Evolutionary conservation across 805 yeast genomes (phyloP).

Genomic region (Wickerhamomyces canadensis): DNA sequence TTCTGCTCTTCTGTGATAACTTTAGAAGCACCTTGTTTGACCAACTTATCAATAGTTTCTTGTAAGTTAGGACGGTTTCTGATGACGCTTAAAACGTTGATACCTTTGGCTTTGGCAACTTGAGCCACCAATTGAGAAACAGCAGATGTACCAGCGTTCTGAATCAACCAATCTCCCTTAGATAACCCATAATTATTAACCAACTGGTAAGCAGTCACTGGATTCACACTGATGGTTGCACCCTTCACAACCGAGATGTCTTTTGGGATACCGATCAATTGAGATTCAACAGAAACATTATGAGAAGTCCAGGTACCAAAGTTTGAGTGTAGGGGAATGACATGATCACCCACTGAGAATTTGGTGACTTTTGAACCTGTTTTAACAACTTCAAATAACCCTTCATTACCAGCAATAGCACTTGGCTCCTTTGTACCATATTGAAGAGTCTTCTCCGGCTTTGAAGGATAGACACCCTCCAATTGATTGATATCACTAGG

Average conservation of each 20-base stretch:
- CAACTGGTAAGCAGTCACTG: slow-evolving; percentile 88
- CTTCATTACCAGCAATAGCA: slow-evolving; percentile 93
- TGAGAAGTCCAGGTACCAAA: slow-evolving; percentile 95
- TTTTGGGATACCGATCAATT: slow-evolving; percentile 48
- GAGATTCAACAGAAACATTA: slow-evolving; percentile 45
- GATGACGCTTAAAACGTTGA: slow-evolving; percentile 81
- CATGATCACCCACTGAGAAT: slow-evolving; percentile 77
- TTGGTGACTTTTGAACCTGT: slow-evolving; percentile 49
- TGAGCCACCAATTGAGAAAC: slow-evolving; percentile 92
- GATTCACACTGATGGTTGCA: slow-evolving; percentile 89
- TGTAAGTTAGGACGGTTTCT: slow-evolving; percentile 80
- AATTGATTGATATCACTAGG: slow-evolving; percentile 86
- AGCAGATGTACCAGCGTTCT: slow-evolving; percentile 94
- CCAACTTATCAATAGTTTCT: slow-evolving; percentile 49
- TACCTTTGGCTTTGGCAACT: slow-evolving; percentile 70
- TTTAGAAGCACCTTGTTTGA: slow-evolving; percentile 67
- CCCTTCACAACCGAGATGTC: slow-evolving; percentile 57
- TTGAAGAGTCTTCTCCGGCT: slow-evolving; percentile 48
- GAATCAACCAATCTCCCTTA: slow-evolving; percentile 79
- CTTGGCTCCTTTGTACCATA: slow-evolving; percentile 58
- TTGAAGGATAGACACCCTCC: slow-evolving; percentile 81
- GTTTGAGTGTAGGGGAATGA: slow-evolving; percentile 68
- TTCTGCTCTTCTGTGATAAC: slow-evolving; percentile 89
- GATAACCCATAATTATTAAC: slow-evolving; percentile 52
- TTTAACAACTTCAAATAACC: slow-evolving; percentile 77